A percentile compares a stretch with the other conserved stretches of the same genome.
Conservation (phyloP, 169 alveolate genomes). For the Plasmodium adleri region DNA sequence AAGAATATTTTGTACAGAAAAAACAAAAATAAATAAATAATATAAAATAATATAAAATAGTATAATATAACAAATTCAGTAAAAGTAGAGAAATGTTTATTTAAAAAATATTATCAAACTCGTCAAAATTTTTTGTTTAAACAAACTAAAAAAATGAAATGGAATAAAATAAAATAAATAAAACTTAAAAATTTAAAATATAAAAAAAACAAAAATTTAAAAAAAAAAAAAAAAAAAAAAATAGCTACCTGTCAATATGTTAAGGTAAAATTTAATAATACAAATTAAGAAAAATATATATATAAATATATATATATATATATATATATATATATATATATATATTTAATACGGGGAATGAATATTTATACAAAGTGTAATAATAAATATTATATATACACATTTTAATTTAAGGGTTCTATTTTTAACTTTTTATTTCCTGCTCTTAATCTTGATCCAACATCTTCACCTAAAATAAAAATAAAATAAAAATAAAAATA, state of each 20-base stretch:
- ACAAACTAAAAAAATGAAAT: conserved; percentile 10
- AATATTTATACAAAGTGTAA: too few relatives aligned
- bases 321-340: too few relatives aligned
- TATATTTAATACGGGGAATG: too few relatives aligned
- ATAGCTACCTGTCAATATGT: neutral
- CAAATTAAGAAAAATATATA: neutral
- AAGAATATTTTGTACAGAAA: neutral
- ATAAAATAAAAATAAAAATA: neutral
- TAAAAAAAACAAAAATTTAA: neutral
- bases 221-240: conserved; percentile 3
- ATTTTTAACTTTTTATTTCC: conserved; percentile 89
- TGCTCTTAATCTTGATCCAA: conserved; percentile 90
- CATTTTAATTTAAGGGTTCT: conserved; percentile 86
- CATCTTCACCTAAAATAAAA: conserved; percentile 84
- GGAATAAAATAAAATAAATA: neutral
- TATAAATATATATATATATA: neutral
- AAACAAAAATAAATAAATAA: too few relatives aligned
- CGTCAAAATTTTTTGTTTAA: conserved; percentile 3
- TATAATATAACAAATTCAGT: neutral
- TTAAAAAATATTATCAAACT: conserved; percentile 14
- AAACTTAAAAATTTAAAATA: neutral
- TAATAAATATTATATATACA: too few relatives aligned
- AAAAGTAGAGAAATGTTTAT: neutral
- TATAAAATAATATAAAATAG: too few relatives aligned
- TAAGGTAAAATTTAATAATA: neutral